Percentiles rank a stretch among this genome's conserved stretches.
phyloP scores from a whole-genome alignment of 2,329 filamentous ascomycete genomes.

The Colletotrichum tabaci region DNA sequence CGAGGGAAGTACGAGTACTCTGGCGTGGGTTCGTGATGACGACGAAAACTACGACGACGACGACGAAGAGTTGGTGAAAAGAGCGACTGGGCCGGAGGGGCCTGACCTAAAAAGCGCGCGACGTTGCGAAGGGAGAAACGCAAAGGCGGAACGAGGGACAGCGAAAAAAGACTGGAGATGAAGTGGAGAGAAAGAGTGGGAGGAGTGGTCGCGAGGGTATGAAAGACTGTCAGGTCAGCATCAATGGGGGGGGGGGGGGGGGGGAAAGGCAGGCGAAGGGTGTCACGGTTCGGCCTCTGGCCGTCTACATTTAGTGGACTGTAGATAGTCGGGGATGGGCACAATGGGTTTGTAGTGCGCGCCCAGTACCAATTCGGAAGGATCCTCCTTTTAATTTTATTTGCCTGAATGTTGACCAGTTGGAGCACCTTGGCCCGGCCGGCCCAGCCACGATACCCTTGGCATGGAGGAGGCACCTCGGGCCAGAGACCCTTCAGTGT shows the following conservation, averaged over 20 bases:
- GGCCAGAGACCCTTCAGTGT: conserved; percentile 11
- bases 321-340: conserved; percentile 1
- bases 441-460: conserved; percentile 31
- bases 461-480: conserved; percentile 10
- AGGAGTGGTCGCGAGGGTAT: conserved; percentile 30
- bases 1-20: conserved; percentile 34
- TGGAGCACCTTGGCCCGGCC: conserved; percentile 20
- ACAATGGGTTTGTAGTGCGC: conserved; percentile 10
- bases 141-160: conserved; percentile 34
- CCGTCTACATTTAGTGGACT: neutral
- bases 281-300: conserved; percentile 27
- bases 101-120: conserved; percentile 38
- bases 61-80: conserved; percentile 16
- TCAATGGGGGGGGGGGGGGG: neutral
- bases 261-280: conserved; percentile 9
- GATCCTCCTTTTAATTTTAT: conserved; percentile 43
- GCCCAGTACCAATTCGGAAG: conserved; percentile 36
- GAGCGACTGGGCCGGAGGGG: conserved; percentile 39
- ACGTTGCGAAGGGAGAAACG: conserved; percentile 27
- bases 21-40: conserved; percentile 17
- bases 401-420: conserved; percentile 32
- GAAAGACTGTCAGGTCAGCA: neutral
- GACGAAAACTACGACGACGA: neutral
- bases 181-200: conserved; percentile 38
- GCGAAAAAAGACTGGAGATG: conserved; percentile 41